Conservation (phyloP, 306 rosid genomes). For the Hylodesmum podocarpum region DNA sequence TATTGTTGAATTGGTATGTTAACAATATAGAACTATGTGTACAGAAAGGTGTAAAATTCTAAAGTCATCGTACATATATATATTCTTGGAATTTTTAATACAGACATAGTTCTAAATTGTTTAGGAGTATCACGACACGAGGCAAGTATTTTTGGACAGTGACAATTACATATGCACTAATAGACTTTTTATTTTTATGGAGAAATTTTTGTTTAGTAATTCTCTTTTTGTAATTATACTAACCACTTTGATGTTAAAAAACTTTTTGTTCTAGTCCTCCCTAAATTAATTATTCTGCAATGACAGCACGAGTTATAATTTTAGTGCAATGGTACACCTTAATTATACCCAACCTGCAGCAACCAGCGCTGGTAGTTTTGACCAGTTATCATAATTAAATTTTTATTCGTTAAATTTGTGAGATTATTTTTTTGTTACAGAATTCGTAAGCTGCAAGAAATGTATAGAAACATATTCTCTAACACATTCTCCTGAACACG, state of each 20-base stretch:
- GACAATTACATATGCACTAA: background rate
- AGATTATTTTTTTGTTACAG: too few relatives aligned
- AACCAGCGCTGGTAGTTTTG: background rate
- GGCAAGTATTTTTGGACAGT: background rate
- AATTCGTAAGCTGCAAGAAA: too few relatives aligned
- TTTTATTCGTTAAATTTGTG: background rate
- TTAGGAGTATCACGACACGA: background rate
- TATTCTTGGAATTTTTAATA: background rate
- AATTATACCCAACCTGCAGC: background rate
- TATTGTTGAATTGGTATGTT: background rate
- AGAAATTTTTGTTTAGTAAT: background rate
- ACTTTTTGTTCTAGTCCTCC: background rate
- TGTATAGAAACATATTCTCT: too few relatives aligned
- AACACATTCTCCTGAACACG: too few relatives aligned
- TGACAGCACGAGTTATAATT: background rate
- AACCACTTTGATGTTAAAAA: background rate
- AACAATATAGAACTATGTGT: background rate
- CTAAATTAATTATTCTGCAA: background rate
- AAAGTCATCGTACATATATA: background rate
- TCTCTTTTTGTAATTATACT: background rate
- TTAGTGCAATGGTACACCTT: background rate
- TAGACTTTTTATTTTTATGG: background rate
- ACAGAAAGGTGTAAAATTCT: background rate
- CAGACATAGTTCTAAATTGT: background rate
- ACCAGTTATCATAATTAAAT: background rate